Evolutionary conservation across 2,329 filamentous ascomycete species (phyloP).

Genomic region (Penicillium sp.): DNA sequence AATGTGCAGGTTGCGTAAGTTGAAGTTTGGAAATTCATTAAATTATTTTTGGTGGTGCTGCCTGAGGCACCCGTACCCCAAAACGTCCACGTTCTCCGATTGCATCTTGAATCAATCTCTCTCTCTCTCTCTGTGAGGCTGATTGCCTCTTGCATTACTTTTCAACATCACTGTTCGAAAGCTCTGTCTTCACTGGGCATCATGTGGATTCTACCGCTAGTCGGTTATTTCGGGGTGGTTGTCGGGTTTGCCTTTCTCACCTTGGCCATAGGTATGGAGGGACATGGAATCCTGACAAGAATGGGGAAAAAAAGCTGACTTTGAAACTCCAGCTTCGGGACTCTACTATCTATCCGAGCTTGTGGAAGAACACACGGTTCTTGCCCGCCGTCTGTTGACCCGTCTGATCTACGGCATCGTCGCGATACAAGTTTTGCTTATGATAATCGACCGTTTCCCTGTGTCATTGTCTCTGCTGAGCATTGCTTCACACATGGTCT

Average conservation of each 20-base stretch:
- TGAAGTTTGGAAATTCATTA: conserved; percentile 5
- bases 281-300: not conserved
- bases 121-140: not conserved
- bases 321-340: conserved; percentile 68
- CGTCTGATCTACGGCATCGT: conserved; percentile 83
- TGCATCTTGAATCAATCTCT: conserved; percentile 1
- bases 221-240: conserved; percentile 84
- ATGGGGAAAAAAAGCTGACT: conserved; percentile 10
- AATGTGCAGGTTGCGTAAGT: not conserved
- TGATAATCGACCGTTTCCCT: conserved; percentile 81
- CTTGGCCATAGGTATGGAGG: conserved; percentile 73
- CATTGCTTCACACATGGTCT: conserved; percentile 77
- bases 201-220: conserved; percentile 94
- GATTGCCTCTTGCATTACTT: not conserved
- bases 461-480: conserved; percentile 70
- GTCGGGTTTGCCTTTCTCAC: conserved; percentile 93
- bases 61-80: conserved; percentile 13
- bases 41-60: conserved; percentile 15
- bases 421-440: conserved; percentile 68
- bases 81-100: conserved; percentile 12
- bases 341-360: conserved; percentile 98
- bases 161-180: conserved; percentile 1
- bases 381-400: conserved; percentile 82
- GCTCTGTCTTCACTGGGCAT: not conserved
- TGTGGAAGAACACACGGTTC: conserved; percentile 94